Conservation (phyloP, 768 basidiomycete genomes). For the Mycena vitilis region DNA sequence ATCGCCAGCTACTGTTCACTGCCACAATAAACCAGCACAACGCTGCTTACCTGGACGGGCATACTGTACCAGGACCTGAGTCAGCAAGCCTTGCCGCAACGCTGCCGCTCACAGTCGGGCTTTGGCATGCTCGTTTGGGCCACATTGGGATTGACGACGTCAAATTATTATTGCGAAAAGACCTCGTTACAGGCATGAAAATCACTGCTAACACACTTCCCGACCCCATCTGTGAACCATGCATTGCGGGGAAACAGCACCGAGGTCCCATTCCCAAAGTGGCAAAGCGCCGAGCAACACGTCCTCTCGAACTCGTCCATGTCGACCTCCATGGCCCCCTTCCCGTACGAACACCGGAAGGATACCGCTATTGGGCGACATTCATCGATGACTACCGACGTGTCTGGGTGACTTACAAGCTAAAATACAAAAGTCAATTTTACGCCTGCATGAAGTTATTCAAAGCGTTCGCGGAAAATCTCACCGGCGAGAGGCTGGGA, state of each 20-base stretch:
- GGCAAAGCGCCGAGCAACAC: conserved; percentile 9
- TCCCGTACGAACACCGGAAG: conserved; percentile 25
- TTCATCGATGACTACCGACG: conserved; percentile 34
- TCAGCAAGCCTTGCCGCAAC: conserved; percentile 34
- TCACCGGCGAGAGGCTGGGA: conserved; percentile 25
- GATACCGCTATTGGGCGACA: conserved; percentile 37
- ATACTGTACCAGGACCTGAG: neutral
- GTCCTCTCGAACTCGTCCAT: conserved; percentile 25
- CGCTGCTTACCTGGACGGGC: conserved; percentile 40
- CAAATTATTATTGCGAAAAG: conserved; percentile 22
- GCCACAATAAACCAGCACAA: conserved; percentile 40
- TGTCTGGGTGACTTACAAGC: conserved; percentile 16
- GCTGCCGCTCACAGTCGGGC: conserved; percentile 36
- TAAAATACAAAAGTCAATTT: conserved; percentile 36
- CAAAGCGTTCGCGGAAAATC: conserved; percentile 40
- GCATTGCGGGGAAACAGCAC: conserved; percentile 44
- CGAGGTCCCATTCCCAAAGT: conserved; percentile 27
- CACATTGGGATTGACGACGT: conserved; percentile 43
- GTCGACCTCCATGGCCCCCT: conserved; percentile 41
- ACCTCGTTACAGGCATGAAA: conserved; percentile 40
- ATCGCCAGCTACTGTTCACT: conserved; percentile 24
- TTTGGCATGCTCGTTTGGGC: conserved; percentile 46
- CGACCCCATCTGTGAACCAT: conserved; percentile 48
- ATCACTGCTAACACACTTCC: conserved; percentile 34
- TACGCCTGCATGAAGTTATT: conserved; percentile 34